A percentile compares a stretch with the other conserved stretches of the same genome.
phyloP scores from a whole-genome alignment of 805 yeast species.

The Ogataea siamensis region DNA sequence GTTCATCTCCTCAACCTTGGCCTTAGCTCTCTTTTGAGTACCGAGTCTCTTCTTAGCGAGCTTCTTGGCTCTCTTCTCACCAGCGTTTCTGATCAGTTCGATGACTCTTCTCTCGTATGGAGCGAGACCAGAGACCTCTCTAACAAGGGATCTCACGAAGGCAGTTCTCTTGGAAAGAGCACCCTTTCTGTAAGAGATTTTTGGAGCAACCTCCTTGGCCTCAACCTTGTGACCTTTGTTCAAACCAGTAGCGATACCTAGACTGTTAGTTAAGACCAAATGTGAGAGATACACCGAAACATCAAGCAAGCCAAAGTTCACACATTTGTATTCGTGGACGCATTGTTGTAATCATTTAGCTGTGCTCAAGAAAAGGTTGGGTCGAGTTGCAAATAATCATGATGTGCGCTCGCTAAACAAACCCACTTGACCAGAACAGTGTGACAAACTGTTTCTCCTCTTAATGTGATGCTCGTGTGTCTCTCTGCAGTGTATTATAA shows the following conservation, averaged over 20 bases:
- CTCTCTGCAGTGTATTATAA: background rate
- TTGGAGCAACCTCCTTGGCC: slow-evolving; percentile 78
- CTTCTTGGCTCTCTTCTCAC: slow-evolving; percentile 99
- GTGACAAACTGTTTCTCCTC: background rate
- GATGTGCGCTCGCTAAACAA: background rate
- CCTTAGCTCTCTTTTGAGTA: slow-evolving; percentile 99
- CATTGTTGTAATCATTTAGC: no score
- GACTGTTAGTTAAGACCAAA: slow-evolving; percentile 15
- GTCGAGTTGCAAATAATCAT: background rate
- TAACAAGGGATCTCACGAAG: slow-evolving; percentile 92
- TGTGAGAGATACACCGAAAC: background rate
- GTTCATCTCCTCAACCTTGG: slow-evolving; percentile 99
- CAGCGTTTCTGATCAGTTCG: slow-evolving; percentile 99
- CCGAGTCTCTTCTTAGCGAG: slow-evolving; percentile 99
- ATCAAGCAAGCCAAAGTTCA: no score
- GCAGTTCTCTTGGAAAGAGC: slow-evolving; percentile 91
- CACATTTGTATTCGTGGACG: no score
- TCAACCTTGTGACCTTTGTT: slow-evolving; percentile 99
- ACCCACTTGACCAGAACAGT: background rate
- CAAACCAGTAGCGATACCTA: slow-evolving; percentile 95
- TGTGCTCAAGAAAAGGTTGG: background rate
- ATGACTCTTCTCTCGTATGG: slow-evolving; percentile 99
- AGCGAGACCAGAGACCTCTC: slow-evolving; percentile 98
- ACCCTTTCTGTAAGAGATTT: slow-evolving; percentile 96
- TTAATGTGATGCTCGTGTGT: background rate